phyloP scores from a whole-genome alignment of 2,329 filamentous ascomycete species.

The Mycosphaerelloides madeirae region DNA sequence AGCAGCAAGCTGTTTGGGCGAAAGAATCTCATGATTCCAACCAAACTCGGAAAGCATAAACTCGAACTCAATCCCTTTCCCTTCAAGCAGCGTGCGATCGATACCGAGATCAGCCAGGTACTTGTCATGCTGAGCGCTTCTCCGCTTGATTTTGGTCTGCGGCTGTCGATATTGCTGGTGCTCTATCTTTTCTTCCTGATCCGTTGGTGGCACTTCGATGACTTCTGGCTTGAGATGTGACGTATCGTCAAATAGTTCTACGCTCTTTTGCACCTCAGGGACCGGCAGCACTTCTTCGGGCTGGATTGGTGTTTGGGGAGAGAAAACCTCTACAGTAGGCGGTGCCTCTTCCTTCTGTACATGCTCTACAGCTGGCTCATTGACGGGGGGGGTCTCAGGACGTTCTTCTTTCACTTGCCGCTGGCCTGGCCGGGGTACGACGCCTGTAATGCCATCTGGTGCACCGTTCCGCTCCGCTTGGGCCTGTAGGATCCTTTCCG shows the following conservation, averaged over 20 bases:
- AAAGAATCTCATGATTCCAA: conserved; percentile 75
- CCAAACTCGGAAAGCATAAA: conserved; percentile 80
- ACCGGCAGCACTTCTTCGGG: conserved; percentile 3
- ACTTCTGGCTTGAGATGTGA: conserved; percentile 11
- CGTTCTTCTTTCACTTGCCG: conserved; percentile 16
- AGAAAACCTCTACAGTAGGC: conserved; percentile 25
- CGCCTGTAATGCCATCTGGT: conserved; percentile 83
- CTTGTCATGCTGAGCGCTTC: conserved; percentile 69
- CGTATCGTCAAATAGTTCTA: conserved; percentile 24
- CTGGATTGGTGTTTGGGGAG: conserved; percentile 23
- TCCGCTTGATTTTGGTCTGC: conserved; percentile 45
- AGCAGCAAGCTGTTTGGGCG: conserved; percentile 69
- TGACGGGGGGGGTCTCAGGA: conserved; percentile 6
- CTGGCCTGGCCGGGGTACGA: conserved; percentile 69
- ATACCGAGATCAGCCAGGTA: conserved; percentile 75
- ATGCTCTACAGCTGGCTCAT: conserved; percentile 6
- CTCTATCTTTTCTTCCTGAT: conserved; percentile 19
- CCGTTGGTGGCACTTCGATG: conserved; percentile 10
- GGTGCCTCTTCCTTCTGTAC: conserved; percentile 10
- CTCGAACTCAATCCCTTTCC: conserved; percentile 73
- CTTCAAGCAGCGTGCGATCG: conserved; percentile 70
- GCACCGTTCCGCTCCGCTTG: conserved; percentile 59
- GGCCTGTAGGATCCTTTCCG: conserved; percentile 59
- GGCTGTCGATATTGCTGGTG: conserved; percentile 25
- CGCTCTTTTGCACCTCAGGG: conserved; percentile 7